phyloP scores from a whole-genome alignment of 2,329 filamentous ascomycete genomes.

The Fusarium buxicola region DNA sequence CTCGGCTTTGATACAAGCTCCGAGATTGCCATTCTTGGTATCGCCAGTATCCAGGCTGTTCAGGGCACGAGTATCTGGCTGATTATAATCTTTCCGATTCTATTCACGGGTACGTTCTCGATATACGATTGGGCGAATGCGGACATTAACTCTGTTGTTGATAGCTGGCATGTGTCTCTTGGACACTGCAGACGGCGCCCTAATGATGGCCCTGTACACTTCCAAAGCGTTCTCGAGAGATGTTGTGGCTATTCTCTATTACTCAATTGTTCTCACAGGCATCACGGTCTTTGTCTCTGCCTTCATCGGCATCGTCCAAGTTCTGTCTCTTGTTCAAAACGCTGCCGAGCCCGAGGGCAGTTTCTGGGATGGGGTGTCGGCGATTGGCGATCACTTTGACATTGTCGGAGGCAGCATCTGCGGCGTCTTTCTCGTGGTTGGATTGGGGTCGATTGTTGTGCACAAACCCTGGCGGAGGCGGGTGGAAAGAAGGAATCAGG shows the following conservation, averaged over 20 bases:
- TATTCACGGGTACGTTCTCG: conserved; percentile 79
- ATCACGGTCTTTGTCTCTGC: conserved; percentile 87
- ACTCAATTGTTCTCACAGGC: conserved; percentile 86
- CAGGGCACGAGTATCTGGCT: conserved; percentile 92
- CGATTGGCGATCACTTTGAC: conserved; percentile 83
- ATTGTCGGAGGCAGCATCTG: conserved; percentile 89
- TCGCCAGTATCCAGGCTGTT: conserved; percentile 87
- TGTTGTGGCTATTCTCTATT: conserved; percentile 90
- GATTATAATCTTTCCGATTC: conserved; percentile 88
- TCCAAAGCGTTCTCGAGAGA: conserved; percentile 82
- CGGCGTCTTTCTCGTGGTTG: conserved; percentile 83
- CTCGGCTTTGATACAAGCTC: conserved; percentile 96
- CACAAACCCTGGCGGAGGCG: conserved; percentile 82
- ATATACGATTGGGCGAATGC: too few relatives aligned
- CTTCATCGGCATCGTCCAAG: conserved; percentile 87
- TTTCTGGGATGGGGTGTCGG: conserved; percentile 93
- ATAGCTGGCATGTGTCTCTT: conserved; percentile 92
- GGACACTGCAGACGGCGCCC: conserved; percentile 90
- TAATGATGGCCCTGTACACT: conserved; percentile 96
- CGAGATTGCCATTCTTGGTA: conserved; percentile 91
- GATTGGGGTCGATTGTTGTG: conserved; percentile 75
- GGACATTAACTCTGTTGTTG: not conserved
- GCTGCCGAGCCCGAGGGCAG: conserved; percentile 76
- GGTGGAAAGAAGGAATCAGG: conserved; percentile 48
- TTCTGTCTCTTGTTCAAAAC: conserved; percentile 82